Evolutionary conservation across 2,329 filamentous ascomycete genomes (phyloP), one percentile per base, ranked within the genome.

Genomic region (Colletotrichum cuscutae): DNA sequence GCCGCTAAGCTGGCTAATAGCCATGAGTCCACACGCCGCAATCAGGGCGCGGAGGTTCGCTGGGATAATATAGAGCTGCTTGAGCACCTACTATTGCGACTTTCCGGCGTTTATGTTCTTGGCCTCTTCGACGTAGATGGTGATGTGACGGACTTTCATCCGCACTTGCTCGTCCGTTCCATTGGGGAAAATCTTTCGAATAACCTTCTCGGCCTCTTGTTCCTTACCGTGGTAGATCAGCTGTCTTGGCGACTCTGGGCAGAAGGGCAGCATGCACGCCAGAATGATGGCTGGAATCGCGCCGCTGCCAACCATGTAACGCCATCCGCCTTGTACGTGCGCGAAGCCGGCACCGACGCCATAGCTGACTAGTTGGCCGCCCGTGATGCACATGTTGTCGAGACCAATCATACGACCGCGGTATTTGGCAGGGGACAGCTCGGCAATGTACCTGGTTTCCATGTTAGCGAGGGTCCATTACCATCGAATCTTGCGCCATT

Each of bases 1-100:
- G 0, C 86, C 87, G 6, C 84, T 81, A 54, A 88, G 86, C 79
- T 88, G 87, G 15, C 81, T 84, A 54, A 88, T 84, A 22, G 85
- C 86, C 85, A 88, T 88, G n/a, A 88, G 76, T n/a, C 84, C 83
- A 67, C 86, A 88, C 3, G 84, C 86, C 54, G 81, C 79, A 52
- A 86, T 77, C 15, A 87, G 78, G 13, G 85, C 85, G 12, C 86
- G 82, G 59, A 85, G 80, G 68, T 86, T 87, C n/a, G 79, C 76
- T 1, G 84, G 82, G 15, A 82, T 78, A 13, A 80, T 79, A 68
- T 87, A 85, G 28, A 88, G 82, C 75, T 86, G 83, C 77, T 85
- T 86, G 68, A 86, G 77, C 11, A 84, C 80, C 75, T 80, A 84
- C 78, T 83, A 84, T 4, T 77, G 75, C 24, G 81, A 82, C 71